Evolutionary conservation across 805 yeast genomes (phyloP).

Genomic region (Maudiozyma turicensis): DNA sequence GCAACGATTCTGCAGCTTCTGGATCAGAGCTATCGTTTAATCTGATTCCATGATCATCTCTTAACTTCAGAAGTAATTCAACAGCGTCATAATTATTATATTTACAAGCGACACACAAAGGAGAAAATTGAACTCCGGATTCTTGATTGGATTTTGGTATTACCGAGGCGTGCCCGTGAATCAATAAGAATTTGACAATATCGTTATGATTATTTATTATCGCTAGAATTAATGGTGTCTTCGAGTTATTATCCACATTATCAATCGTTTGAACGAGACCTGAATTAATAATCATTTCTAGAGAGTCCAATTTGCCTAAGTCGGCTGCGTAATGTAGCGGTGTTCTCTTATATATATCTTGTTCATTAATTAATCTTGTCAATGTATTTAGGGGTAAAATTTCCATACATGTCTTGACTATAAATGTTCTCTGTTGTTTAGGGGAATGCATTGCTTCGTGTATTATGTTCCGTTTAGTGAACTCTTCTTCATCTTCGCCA

Average conservation of each 20-base stretch:
- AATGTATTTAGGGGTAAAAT: constrained; percentile 15
- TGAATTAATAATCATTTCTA: constrained; percentile 30
- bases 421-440: constrained; percentile 29
- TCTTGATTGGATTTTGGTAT: constrained; percentile 13
- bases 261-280: constrained; percentile 26
- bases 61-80: constrained; percentile 41
- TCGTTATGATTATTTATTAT: constrained; percentile 57
- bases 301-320: constrained; percentile 38
- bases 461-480: constrained; percentile 61
- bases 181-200: constrained; percentile 38
- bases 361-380: constrained; percentile 28
- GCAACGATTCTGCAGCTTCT: constrained; percentile 82
- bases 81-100: constrained; percentile 68
- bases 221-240: constrained; percentile 75
- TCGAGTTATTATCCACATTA: constrained; percentile 58
- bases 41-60: constrained; percentile 1
- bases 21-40: constrained; percentile 44
- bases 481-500: constrained; percentile 44
- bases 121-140: constrained; percentile 53
- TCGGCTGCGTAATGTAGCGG: constrained; percentile 84
- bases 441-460: constrained; percentile 50
- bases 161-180: constrained; percentile 33
- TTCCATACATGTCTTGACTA: constrained; percentile 19
- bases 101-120: constrained; percentile 81
- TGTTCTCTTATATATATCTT: constrained; percentile 64